These are phyloP conservation scores for Tilletia caries DNA, from an alignment of 1,284 basidiomycete genomes.

Conservation along the genomic window DNA sequence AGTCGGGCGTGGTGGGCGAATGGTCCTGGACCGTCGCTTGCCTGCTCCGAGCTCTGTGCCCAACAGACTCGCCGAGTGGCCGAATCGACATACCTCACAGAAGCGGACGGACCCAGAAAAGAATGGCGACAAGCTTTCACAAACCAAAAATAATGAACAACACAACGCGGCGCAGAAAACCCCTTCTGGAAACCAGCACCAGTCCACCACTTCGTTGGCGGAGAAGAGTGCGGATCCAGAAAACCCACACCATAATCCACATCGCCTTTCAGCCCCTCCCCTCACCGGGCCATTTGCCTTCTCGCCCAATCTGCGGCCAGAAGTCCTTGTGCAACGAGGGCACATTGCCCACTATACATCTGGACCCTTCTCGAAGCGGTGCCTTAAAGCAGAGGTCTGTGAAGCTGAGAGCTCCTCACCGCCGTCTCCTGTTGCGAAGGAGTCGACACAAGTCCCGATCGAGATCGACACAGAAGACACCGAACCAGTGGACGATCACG, in stretches of 20 bases:
- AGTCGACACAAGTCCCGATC: neutral
- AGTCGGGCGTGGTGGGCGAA: slow-evolving; percentile 49
- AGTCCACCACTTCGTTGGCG: slow-evolving; percentile 5
- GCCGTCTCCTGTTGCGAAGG: neutral
- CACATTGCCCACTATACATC: slow-evolving; percentile 22
- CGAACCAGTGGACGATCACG: neutral
- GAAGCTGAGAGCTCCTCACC: neutral
- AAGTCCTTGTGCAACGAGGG: slow-evolving; percentile 24
- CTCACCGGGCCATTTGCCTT: slow-evolving; percentile 42
- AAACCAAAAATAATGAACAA: neutral
- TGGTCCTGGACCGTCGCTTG: slow-evolving; percentile 47
- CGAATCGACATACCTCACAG: slow-evolving; percentile 15
- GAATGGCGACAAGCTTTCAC: neutral
- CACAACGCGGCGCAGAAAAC: slow-evolving; percentile 5
- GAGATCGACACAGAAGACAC: neutral
- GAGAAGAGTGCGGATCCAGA: slow-evolving; percentile 13
- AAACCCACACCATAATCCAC: neutral
- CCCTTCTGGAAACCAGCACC: slow-evolving; percentile 11
- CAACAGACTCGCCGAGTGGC: slow-evolving; percentile 45
- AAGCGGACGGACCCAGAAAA: neutral
- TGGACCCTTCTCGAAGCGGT: slow-evolving; percentile 22
- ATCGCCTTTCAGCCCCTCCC: neutral
- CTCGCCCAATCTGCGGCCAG: slow-evolving; percentile 36
- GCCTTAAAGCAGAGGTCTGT: neutral
- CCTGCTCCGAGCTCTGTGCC: slow-evolving; percentile 48